Conservation (phyloP, 495 filamentous ascomycete species). For the Neurospora sp. region DNA sequence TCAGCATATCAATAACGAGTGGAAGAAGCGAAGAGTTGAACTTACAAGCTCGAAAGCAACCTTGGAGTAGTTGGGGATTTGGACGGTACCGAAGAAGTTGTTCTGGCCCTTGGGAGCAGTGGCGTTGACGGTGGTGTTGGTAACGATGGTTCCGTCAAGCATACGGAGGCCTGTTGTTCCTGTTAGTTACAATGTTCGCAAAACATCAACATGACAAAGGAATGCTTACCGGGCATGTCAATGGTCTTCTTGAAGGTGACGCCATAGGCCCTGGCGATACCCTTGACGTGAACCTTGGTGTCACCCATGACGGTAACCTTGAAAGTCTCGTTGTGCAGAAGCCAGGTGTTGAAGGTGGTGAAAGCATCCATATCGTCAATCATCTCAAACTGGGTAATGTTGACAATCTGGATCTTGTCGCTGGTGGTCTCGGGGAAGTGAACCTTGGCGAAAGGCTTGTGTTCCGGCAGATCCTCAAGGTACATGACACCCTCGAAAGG, state of each 20-base stretch:
- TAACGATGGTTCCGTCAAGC: conserved; percentile 49
- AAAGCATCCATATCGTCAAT: conserved; percentile 47
- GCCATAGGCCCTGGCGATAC: conserved; percentile 24
- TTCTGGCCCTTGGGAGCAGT: conserved; percentile 30
- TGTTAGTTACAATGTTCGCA: not conserved
- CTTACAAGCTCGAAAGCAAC: conserved; percentile 55
- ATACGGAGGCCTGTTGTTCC: conserved; percentile 26
- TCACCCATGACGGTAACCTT: conserved; percentile 29
- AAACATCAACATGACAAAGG: not conserved
- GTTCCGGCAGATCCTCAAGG: conserved; percentile 43
- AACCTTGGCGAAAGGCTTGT: conserved; percentile 44
- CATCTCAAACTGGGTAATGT: conserved; percentile 47
- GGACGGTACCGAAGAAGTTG: conserved; percentile 54
- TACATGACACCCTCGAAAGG: conserved; percentile 35
- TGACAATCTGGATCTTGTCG: conserved; percentile 42
- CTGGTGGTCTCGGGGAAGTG: conserved; percentile 43
- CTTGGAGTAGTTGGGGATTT: conserved; percentile 61
- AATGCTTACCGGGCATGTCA: conserved; percentile 20
- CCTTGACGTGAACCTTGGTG: conserved; percentile 28
- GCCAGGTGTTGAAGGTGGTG: conserved; percentile 50
- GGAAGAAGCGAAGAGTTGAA: not conserved
- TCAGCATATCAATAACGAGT: conserved; percentile 6
- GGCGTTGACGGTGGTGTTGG: conserved; percentile 38
- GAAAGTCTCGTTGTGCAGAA: conserved; percentile 29
- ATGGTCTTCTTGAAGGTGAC: conserved; percentile 37